phyloP scores from a whole-genome alignment of 805 yeast genomes.

The Wickerhamomyces chambardii region DNA sequence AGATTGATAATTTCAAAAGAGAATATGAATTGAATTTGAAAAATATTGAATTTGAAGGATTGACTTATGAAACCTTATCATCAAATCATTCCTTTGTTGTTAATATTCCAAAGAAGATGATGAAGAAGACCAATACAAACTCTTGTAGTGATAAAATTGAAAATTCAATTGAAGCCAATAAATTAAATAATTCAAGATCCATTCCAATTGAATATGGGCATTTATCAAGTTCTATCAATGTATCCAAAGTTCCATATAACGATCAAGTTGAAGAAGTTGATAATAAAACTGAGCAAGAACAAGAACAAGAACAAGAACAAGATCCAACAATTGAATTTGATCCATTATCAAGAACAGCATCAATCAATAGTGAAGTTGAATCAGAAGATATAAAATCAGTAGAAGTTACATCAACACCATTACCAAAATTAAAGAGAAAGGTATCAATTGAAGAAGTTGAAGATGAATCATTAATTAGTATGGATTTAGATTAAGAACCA shows the following conservation, averaged over 20 bases:
- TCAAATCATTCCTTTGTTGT: slow-evolving; percentile 5
- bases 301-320: neutral
- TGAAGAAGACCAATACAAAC: too few relatives aligned
- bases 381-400: slow-evolving; percentile 1
- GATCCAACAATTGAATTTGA: neutral
- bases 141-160: too few relatives aligned
- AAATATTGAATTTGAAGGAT: slow-evolving; percentile 5
- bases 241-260: too few relatives aligned
- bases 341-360: slow-evolving; percentile 1
- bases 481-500: slow-evolving; percentile 6
- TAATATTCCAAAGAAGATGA: slow-evolving; percentile 8
- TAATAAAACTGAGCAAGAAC: too few relatives aligned
- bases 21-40: slow-evolving; percentile 6
- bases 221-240: too few relatives aligned
- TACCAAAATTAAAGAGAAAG: slow-evolving; percentile 13
- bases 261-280: too few relatives aligned
- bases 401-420: too few relatives aligned
- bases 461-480: slow-evolving; percentile 10
- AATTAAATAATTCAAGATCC: too few relatives aligned
- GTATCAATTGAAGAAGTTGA: slow-evolving; percentile 15
- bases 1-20: slow-evolving; percentile 9
- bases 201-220: too few relatives aligned
- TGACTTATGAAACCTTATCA: slow-evolving; percentile 8
- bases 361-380: slow-evolving; percentile 1
- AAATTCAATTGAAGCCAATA: too few relatives aligned